Base-by-base conservation (phyloP, 177 flowering plant species). In the Vitis hybrid region DNA sequence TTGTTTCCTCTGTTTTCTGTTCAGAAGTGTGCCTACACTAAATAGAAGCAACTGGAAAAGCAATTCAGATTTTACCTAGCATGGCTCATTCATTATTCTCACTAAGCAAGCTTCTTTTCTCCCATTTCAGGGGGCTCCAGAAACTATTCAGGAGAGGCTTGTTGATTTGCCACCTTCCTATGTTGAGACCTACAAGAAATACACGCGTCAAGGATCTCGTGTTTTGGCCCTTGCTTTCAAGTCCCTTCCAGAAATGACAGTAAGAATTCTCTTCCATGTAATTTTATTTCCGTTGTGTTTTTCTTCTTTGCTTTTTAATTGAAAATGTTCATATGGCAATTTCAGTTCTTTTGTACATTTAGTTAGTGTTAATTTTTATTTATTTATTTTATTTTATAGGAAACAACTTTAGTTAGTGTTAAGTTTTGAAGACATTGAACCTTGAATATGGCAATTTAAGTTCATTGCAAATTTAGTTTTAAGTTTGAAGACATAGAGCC, bases 181-280 rank as follows among this genome's bases (percentile, higher is more conserved):
- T 82, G 82, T 93, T 65, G 84, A 83, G 39, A 89, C 94, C 29
- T 95, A 89, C 81, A 95, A 95, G 83, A 91, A 84, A 73, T 89
- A 84, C 70, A 95, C 99, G 48, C 97, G 98, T 20, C 99, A 95
- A 76, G 99, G 99, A 11, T 91, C 99, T 74, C 90, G 99, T 54
- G 98, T 95, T 62, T 81, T 95, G 77, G 98, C 99, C 50, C 93
- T 95, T 81, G 99, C 99, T 50, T 95, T 62, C 77, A 95, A 93
- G 82, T 63, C 91, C 61, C 88, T 95, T 75, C 89, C 92, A 10
- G 99, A 93, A 20, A 95, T 95, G 98, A 81, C 92, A 63, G 99
- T 95, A 87, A 80, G 90, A 45, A 56, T 50, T 60, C 51, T 67
- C 13, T 29, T 0, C 12, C n/a, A 34, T 59, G 51, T 45, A 7